Evolutionary conservation across 345 rosid species (phyloP).

Genomic region (Rubroshorea leprosula): DNA sequence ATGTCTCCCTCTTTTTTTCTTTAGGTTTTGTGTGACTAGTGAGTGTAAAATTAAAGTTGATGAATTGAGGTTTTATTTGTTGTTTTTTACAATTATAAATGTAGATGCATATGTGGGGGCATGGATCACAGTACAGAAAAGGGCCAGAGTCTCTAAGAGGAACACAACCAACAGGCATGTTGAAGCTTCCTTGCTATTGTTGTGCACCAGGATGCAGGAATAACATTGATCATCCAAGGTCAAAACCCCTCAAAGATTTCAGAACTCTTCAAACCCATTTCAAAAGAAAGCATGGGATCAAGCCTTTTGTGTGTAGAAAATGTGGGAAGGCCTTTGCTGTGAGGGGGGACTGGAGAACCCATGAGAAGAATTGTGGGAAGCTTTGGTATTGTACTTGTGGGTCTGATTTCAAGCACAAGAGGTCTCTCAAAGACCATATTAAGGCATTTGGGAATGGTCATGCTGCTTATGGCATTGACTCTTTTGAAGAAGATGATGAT

Average conservation of each 20-base stretch:
- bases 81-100: not conserved
- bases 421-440: conserved; percentile 91
- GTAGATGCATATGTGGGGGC: conserved; percentile 99
- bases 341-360: conserved; percentile 98
- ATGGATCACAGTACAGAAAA: conserved; percentile 91
- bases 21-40: too few relatives aligned
- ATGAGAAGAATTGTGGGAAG: conserved; percentile 97
- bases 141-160: conserved; percentile 95
- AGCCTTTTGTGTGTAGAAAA: conserved; percentile 88
- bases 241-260: conserved; percentile 88
- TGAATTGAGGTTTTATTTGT: not conserved
- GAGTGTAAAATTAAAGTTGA: too few relatives aligned
- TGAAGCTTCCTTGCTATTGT: conserved; percentile 88
- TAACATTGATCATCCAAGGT: conserved; percentile 90
- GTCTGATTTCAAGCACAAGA: conserved; percentile 92
- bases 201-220: conserved; percentile 93
- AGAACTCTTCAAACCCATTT: conserved; percentile 98
- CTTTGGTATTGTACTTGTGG: conserved; percentile 97
- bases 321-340: conserved; percentile 96
- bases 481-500: conserved; percentile 65
- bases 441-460: conserved; percentile 84
- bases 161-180: conserved; percentile 95
- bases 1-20: too few relatives aligned
- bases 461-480: conserved; percentile 57
- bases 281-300: conserved; percentile 90